These are phyloP conservation scores for Pleurotus giganteus DNA, from an alignment of 768 basidiomycete genomes.

Conservation along the genomic window DNA sequence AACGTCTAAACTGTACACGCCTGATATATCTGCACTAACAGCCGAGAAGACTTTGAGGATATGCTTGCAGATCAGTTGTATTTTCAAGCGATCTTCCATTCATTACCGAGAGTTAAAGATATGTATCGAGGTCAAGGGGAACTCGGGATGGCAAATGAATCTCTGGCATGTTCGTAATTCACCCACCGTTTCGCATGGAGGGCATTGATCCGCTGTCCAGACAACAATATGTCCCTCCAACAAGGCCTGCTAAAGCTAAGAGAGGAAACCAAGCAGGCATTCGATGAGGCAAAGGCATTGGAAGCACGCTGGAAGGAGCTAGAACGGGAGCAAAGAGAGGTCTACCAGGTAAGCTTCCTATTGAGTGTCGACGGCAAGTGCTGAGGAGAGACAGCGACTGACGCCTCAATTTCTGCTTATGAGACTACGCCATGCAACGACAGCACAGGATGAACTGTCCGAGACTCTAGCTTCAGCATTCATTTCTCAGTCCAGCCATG, in stretches of 20 bases:
- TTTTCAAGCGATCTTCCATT: conserved; percentile 86
- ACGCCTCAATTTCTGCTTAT: conserved; percentile 86
- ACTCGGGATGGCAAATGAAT: conserved; percentile 81
- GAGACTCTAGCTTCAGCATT: conserved; percentile 85
- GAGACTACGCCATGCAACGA: conserved; percentile 84
- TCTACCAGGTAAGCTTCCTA: conserved; percentile 70
- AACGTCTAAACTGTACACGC: not conserved
- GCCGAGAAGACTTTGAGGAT: conserved; percentile 90
- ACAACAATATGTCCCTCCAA: conserved; percentile 72
- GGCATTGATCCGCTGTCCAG: conserved; percentile 35
- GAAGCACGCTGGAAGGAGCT: conserved; percentile 85
- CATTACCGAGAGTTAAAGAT: conserved; percentile 68
- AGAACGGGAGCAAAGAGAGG: conserved; percentile 83
- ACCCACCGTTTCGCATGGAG: not conserved
- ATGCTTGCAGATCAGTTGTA: conserved; percentile 77
- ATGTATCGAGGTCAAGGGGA: conserved; percentile 76
- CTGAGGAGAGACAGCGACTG: conserved; percentile 56
- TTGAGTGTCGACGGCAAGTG: not conserved
- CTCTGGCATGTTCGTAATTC: conserved; percentile 70
- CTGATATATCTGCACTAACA: conserved; percentile 26
- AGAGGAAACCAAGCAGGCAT: conserved; percentile 81
- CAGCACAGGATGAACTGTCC: conserved; percentile 86
- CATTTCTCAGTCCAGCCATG: conserved; percentile 43
- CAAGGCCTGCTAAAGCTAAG: conserved; percentile 74
- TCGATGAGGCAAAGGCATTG: conserved; percentile 80